Evolutionary conservation across 495 filamentous ascomycete genomes (phyloP), one percentile per base, ranked within the genome.

Genomic region (Aspergillus olivimuriae): DNA sequence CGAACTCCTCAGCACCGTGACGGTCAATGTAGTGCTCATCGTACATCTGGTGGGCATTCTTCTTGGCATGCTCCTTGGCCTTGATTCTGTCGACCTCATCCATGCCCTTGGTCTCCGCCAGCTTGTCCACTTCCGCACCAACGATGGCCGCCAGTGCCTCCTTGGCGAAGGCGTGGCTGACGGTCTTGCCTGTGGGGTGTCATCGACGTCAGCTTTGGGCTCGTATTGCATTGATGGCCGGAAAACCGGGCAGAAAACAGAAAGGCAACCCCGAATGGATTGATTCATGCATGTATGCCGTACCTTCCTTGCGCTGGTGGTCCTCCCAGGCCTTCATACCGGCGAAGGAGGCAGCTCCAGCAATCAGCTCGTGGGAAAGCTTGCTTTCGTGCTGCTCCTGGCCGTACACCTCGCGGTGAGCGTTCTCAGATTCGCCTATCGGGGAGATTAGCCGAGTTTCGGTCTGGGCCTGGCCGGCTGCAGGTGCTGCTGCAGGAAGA

Each of bases 241-340:
- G n/a, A n/a, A n/a, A n/a, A n/a, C 8, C 12, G 34, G 22, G 6
- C 6, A 22, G 14, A 6, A 30, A 35, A 14, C 2, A 15, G 14
- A 22, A 28, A 38, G 39, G 41, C 17, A 40, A 30, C 43, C n/a
- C n/a, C n/a, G n/a, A n/a, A n/a, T n/a, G n/a, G n/a, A n/a, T n/a
- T n/a, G 30, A 15, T 9, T 12, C 16, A 32, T 34, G 9, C 7
- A 32, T 3, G 9, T 39, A 16, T 15, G 28, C 49, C 70, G 34
- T 73, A 83, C 83, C 85, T 65, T 88, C 70, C 43, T 69, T 72
- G 58, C 83, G 81, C 68, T 87, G 81, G 44, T 80, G 68, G 61
- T 89, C 80, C 64, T 90, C 86, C 60, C 81, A 90, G 12, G 79
- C 66, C 73, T 88, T 87, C 75, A 92, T 83, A 45, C 76, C 86